A percentile compares a stretch with the other conserved stretches of the same genome.
Evolutionary conservation across 495 filamentous ascomycete species (phyloP).

Genomic region (Penicillium waksmanii): DNA sequence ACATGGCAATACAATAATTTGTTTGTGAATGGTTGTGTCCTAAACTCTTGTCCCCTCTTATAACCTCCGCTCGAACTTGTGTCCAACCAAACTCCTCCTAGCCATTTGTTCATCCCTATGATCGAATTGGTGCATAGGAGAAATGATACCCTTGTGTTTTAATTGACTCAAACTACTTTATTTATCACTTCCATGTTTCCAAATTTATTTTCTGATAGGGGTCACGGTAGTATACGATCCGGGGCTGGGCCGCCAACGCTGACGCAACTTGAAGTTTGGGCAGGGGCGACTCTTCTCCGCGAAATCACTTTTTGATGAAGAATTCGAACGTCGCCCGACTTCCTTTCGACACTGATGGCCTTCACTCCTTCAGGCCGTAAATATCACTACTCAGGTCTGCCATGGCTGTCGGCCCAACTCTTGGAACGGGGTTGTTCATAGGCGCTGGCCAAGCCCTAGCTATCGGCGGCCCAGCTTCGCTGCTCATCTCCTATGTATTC

Average conservation of each 20-base stretch:
- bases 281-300: no score
- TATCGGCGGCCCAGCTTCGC: conserved; percentile 44
- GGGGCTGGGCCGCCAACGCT: no score
- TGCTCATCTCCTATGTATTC: conserved; percentile 42
- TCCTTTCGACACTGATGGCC: conserved; percentile 1
- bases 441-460: conserved; percentile 45
- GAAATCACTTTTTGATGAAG: no score
- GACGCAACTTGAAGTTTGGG: no score
- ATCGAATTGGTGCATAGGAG: not conserved
- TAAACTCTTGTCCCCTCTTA: not conserved
- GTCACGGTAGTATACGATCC: no score
- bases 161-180: not conserved
- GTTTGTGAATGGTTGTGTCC: not conserved
- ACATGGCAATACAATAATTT: conserved; percentile 45
- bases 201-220: not conserved
- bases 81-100: not conserved
- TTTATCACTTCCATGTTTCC: not conserved
- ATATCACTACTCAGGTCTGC: conserved; percentile 22
- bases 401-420: conserved; percentile 43
- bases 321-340: not conserved
- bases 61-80: not conserved
- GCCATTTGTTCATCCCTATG: not conserved
- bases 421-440: conserved; percentile 47
- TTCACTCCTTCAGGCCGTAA: conserved; percentile 8
- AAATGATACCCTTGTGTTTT: conserved; percentile 30